A percentile compares a stretch with the other conserved stretches of the same genome.
Evolutionary conservation across 2,329 filamentous ascomycete species (phyloP).

Genomic region (Penicillium crustosum): DNA sequence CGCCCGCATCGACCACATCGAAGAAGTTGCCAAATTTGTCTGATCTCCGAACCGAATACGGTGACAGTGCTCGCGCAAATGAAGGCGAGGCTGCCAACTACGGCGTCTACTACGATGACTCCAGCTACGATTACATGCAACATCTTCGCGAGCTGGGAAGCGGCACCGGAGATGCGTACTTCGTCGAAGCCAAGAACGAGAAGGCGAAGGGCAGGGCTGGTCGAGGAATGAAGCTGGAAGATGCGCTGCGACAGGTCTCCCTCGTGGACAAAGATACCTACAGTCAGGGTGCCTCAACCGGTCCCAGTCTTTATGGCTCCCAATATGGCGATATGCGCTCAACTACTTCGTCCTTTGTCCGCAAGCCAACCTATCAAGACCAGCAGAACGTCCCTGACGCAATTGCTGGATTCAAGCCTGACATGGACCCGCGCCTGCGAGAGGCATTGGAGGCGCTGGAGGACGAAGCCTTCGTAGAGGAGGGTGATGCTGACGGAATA

Average conservation of each 20-base stretch:
- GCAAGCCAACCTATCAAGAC: slow-evolving; percentile 78
- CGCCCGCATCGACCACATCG: slow-evolving; percentile 34
- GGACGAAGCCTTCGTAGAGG: slow-evolving; percentile 89
- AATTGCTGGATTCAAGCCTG: slow-evolving; percentile 90
- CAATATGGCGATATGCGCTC: slow-evolving; percentile 45
- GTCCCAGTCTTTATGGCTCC: slow-evolving; percentile 40
- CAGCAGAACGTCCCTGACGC: slow-evolving; percentile 91
- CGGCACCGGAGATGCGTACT: slow-evolving; percentile 70
- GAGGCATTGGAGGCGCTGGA: slow-evolving; percentile 92
- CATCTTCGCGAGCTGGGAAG: slow-evolving; percentile 85
- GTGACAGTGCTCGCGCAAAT: slow-evolving; percentile 68
- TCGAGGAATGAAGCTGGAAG: slow-evolving; percentile 75
- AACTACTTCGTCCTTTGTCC: slow-evolving; percentile 70
- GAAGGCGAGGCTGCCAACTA: slow-evolving; percentile 95
- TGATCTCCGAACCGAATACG: slow-evolving; percentile 75
- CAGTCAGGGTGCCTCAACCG: slow-evolving; percentile 24
- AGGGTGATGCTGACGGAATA: slow-evolving; percentile 72
- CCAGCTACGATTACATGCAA: slow-evolving; percentile 98
- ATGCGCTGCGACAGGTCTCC: slow-evolving; percentile 66
- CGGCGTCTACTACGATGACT: slow-evolving; percentile 93
- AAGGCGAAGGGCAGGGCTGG: slow-evolving; percentile 65
- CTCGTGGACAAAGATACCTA: slow-evolving; percentile 42
- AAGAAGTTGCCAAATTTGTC: slow-evolving; percentile 59
- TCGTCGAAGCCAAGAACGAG: slow-evolving; percentile 68
- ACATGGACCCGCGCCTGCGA: slow-evolving; percentile 91